phyloP scores from a whole-genome alignment of 305 asterid species.

The Fraxinus greggii region DNA sequence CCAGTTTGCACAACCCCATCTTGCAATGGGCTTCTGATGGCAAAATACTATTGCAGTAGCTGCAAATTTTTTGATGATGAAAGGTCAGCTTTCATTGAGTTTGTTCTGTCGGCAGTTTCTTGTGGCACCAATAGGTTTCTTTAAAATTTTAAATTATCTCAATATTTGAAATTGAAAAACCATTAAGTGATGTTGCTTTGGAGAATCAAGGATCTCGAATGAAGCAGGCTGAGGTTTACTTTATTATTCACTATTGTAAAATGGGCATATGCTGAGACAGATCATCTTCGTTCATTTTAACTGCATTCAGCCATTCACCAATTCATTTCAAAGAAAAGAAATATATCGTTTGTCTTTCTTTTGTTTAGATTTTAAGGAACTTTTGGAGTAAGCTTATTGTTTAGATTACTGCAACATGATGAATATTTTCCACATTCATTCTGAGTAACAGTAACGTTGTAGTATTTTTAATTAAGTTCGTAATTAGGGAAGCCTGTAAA shows the following conservation, averaged over 20 bases:
- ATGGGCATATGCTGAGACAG: not conserved
- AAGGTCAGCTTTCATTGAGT: slow-evolving; percentile 46
- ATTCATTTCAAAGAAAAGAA: not conserved
- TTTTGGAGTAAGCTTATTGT: not conserved
- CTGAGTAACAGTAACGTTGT: not conserved
- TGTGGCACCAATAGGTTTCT: not conserved
- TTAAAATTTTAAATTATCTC: not conserved
- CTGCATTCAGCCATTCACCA: not conserved
- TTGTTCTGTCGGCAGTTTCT: slow-evolving; percentile 14
- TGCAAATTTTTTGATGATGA: slow-evolving; percentile 97
- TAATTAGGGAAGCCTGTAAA: not conserved
- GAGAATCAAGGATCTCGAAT: not conserved
- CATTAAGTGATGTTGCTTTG: not conserved
- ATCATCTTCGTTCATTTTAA: not conserved
- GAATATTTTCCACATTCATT: not conserved
- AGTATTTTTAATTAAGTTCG: not conserved
- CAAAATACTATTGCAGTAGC: slow-evolving; percentile 95
- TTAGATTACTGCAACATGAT: not conserved
- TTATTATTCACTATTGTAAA: not conserved
- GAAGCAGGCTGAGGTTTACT: not conserved
- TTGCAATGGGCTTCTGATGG: slow-evolving; percentile 77
- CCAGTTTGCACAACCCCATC: slow-evolving; percentile 72
- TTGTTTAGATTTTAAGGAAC: not conserved
- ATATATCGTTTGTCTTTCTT: not conserved
- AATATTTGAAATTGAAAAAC: not conserved